Conservation (phyloP, 768 basidiomycete species). For the Collybiopsis luxurians region DNA sequence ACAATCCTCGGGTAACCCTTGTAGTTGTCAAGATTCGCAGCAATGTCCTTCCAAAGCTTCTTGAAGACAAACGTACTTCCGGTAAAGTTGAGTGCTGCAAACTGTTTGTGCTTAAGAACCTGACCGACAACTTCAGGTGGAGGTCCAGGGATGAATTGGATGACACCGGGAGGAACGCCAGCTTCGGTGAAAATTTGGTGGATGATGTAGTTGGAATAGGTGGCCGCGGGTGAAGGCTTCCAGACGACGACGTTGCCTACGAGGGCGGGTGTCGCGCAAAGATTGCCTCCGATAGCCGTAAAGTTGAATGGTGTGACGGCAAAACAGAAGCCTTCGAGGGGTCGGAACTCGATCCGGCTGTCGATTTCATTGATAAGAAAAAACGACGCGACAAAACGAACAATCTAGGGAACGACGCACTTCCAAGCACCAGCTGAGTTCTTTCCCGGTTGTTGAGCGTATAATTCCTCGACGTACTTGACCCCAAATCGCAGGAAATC, state of each 20-base stretch:
- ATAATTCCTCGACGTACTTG: slow-evolving; percentile 95
- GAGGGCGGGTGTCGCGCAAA: slow-evolving; percentile 85
- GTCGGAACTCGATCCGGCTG: slow-evolving; percentile 94
- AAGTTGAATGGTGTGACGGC: slow-evolving; percentile 99
- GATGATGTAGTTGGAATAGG: slow-evolving; percentile 91
- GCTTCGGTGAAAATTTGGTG: slow-evolving; percentile 92
- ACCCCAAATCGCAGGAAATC: slow-evolving; percentile 98
- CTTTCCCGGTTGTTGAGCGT: slow-evolving; percentile 83
- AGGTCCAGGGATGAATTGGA: slow-evolving; percentile 95
- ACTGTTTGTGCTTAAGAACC: slow-evolving; percentile 72
- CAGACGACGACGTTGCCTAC: slow-evolving; percentile 95
- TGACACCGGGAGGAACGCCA: slow-evolving; percentile 90
- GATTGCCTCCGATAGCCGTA: slow-evolving; percentile 97
- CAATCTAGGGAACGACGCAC: slow-evolving; percentile 44
- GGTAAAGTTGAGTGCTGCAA: slow-evolving; percentile 94
- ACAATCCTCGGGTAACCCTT: slow-evolving; percentile 91
- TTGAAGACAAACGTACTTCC: slow-evolving; percentile 95
- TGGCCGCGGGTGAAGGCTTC: slow-evolving; percentile 97
- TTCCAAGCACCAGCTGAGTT: slow-evolving; percentile 93
- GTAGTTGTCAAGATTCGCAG: slow-evolving; percentile 83
- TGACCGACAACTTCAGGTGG: slow-evolving; percentile 83
- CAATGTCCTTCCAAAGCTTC: slow-evolving; percentile 95
- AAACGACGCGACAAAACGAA: neutral
- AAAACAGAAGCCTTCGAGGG: slow-evolving; percentile 97
- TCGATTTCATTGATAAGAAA: too few species aligned